Evolutionary conservation across 768 basidiomycete species (phyloP), one percentile per base, ranked within the genome.

Genomic region (Boletus reticuloceps): DNA sequence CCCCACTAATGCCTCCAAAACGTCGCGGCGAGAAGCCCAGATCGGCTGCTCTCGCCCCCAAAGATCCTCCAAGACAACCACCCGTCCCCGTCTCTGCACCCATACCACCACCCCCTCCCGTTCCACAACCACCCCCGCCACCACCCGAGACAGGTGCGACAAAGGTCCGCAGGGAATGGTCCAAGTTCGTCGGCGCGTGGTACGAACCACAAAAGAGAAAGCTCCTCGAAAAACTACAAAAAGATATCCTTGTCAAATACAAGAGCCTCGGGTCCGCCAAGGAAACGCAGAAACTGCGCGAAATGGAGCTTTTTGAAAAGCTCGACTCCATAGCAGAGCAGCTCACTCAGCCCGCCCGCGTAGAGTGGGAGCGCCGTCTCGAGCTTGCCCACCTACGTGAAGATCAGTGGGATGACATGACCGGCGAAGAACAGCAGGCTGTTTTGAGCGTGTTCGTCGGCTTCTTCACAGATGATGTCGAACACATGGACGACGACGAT

Each of bases 291-390:
- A 63, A 65, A 38, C 54, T 64, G 37, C 71, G 65, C 38, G 65
- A 69, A 10, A 59, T 64, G 56, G 69, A 72, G 46, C 61, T 67
- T 29, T 69, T 58, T 17, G 60, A 69, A 52, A 59, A 40, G 27
- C 59, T 67, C 57, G 57, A 63, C 38, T 43, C 62, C 4, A 41
- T 71, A 14, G 62, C 57, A 43, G 47, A 41, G 34, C 62, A 59
- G 11, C 69, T 71, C 27, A 53, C 69, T 51, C 55, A 65, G 58
- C 71, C 69, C 6, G 69, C 69, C 27, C 69, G 71, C 37, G 29
- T n/a, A 1, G 69, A 71, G 65, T 71, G 69, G 69, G 71, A 70
- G n/a, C 65, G 58, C 41, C 70, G 69, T 43, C 69, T 71, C 45
- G 63, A 62, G 16, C 60, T 66, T 45, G 64, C 65, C 0, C 69